phyloP scores from a whole-genome alignment of 2,329 filamentous ascomycete genomes.

The Microdochium paspali region DNA sequence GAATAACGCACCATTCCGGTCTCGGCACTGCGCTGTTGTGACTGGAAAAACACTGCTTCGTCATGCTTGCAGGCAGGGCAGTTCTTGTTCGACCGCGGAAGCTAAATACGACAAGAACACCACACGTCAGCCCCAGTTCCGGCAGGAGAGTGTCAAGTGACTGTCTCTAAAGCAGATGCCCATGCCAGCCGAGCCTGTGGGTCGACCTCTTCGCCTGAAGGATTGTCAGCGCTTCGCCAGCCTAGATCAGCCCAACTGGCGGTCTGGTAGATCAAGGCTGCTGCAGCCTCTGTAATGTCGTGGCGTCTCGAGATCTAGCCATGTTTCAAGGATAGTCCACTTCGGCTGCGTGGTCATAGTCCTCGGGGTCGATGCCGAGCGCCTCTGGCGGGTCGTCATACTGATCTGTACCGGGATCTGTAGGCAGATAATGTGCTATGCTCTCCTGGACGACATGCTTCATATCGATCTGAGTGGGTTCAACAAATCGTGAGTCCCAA shows the following conservation, averaged over 20 bases:
- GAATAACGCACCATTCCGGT: constrained; percentile 81
- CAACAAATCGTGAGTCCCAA: constrained; percentile 10
- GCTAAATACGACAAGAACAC: constrained; percentile 47
- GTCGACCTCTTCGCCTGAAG: no score
- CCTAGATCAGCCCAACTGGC: background rate
- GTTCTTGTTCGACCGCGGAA: constrained; percentile 77
- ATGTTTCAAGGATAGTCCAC: background rate
- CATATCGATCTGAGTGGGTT: constrained; percentile 1
- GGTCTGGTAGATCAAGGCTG: no score
- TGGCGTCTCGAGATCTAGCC: background rate
- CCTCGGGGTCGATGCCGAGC: constrained; percentile 12
- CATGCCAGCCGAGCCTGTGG: background rate
- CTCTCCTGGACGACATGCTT: constrained; percentile 6
- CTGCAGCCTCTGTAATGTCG: no score
- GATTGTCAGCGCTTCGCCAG: background rate
- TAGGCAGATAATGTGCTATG: constrained; percentile 11
- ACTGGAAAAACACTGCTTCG: constrained; percentile 98
- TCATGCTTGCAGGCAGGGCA: constrained; percentile 80
- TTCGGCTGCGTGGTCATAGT: constrained; percentile 5
- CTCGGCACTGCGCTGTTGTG: constrained; percentile 90
- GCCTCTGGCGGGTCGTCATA: constrained; percentile 19
- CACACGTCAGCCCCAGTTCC: constrained; percentile 25
- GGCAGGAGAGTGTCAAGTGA: constrained; percentile 13
- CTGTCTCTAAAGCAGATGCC: constrained; percentile 13
- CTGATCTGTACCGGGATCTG: constrained; percentile 7